A percentile compares a stretch with the other conserved stretches of the same genome.
These are phyloP conservation scores for Candida rishiriensis DNA, from an alignment of 805 yeast genomes.

Conservation along the genomic window DNA sequence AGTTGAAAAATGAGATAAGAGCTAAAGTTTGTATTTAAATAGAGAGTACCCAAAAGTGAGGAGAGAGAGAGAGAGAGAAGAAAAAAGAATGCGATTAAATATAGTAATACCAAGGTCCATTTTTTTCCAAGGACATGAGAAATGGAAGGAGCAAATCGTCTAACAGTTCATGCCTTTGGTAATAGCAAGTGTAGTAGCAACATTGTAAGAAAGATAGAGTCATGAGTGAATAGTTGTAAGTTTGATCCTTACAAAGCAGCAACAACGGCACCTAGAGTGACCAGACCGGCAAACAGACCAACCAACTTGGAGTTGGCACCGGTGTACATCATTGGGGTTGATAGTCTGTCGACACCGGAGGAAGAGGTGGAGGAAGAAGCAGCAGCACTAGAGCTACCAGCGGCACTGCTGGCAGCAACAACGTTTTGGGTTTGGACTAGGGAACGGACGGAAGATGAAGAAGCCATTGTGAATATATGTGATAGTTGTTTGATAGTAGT, in stretches of 20 bases:
- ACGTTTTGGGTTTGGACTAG: constrained; percentile 17
- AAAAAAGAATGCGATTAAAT: no score
- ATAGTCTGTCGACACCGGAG: constrained; percentile 21
- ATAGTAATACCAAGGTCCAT: no score
- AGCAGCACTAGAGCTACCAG: constrained; percentile 11
- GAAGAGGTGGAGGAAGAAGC: constrained; percentile 16
- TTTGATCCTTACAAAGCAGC: constrained; percentile 23
- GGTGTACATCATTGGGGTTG: constrained; percentile 21
- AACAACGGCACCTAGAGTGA: constrained; percentile 26
- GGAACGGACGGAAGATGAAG: constrained; percentile 15
- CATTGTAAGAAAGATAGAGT: no score
- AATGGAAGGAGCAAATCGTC: no score
- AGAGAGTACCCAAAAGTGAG: no score
- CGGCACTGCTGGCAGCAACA: constrained; percentile 6
- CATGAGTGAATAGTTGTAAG: no score
- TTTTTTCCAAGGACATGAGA: no score
- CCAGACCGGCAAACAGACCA: constrained; percentile 24
- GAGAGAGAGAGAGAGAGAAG: no score
- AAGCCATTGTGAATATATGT: constrained; percentile 13
- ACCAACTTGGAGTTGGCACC: constrained; percentile 28
- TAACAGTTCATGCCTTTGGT: no score
- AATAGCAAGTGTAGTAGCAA: no score
- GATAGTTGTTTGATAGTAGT: not conserved
- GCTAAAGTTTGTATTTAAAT: no score
- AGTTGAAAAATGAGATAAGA: no score